Base-by-base conservation (phyloP, 176 grass and related monocot genomes). In the Puccinellia tenuiflora region DNA sequence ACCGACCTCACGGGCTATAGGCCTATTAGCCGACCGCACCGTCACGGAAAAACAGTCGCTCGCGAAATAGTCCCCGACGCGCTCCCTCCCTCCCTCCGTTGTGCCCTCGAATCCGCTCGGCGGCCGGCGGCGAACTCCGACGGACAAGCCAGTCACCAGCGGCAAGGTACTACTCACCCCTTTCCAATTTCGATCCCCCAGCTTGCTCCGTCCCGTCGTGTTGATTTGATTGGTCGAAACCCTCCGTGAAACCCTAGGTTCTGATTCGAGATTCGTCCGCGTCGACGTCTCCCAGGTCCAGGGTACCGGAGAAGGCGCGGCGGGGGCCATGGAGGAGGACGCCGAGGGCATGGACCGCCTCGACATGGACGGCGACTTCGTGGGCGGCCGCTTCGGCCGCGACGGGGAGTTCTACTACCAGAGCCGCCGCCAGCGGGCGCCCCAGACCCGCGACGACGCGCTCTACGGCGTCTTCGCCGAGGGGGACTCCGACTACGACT, bases 321-420 rank as follows among this genome's bases (percentile, higher is more conserved):
- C 13, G 15, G 34, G 65, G 24, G 73, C 29, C 54, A 97, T 97
- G 95, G 88, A 77, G 77, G 90, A 92, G 65, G 95, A 90, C 3
- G 78, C 81, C 21, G 79, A 97, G 64, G 92, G 92, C 18, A 87
- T 90, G 86, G 92, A 94, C 57, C 86, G 88, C 13, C 88, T 94
- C 81, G 81, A 86, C 57, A 91, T 97, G 88, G 88, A 97, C 14
- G 85, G 84, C 37, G 89, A 94, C 68, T 94, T 76, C 57, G 91
- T 94, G 82, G 92, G 95, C 57, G 88, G 95, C 14, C 43, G 29
- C 17, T 97, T 94, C 74, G 81, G 59, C 57, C 81, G 90, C 60
- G 95, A 94, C 59, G 92, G 88, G 33, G 95, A 95, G 86, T 95
- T 94, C 88, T 95, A 84, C 79, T 93, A 91, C 81, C 30, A 40